phyloP scores from a whole-genome alignment of 345 rosid species.

The Arabidopsis arenosa region DNA sequence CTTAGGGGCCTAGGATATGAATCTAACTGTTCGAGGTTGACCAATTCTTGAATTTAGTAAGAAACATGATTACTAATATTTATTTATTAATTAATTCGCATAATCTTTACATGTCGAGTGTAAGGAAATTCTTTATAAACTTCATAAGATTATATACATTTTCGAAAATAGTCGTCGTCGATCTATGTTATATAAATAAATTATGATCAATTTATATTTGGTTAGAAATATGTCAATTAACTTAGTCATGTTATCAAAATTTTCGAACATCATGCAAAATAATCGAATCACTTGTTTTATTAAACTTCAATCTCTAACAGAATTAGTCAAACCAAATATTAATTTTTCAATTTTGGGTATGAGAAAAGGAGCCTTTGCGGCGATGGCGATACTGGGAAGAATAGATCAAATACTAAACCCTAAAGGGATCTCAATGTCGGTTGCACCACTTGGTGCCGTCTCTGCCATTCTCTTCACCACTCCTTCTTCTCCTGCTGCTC shows the following conservation, averaged over 20 bases:
- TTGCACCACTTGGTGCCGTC: slow-evolving; percentile 87
- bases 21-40: slow-evolving; percentile 27
- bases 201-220: too few species aligned
- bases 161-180: not conserved
- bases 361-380: slow-evolving; percentile 80
- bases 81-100: not conserved
- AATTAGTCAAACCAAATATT: not conserved
- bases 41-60: slow-evolving; percentile 7
- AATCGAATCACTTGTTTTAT: too few species aligned
- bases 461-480: slow-evolving; percentile 73
- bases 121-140: slow-evolving; percentile 1
- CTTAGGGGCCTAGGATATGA: not conserved
- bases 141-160: not conserved
- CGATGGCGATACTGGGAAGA: slow-evolving; percentile 85
- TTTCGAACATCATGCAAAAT: too few species aligned
- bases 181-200: not conserved
- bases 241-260: too few species aligned
- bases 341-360: not conserved
- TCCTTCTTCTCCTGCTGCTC: slow-evolving; percentile 79
- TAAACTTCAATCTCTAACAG: not conserved
- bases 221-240: too few species aligned
- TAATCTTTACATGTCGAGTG: not conserved
- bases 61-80: not conserved
- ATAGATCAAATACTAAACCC: slow-evolving; percentile 73
- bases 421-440: slow-evolving; percentile 70